phyloP scores from a whole-genome alignment of 495 filamentous ascomycete species.

The Durotheca rogersii region DNA sequence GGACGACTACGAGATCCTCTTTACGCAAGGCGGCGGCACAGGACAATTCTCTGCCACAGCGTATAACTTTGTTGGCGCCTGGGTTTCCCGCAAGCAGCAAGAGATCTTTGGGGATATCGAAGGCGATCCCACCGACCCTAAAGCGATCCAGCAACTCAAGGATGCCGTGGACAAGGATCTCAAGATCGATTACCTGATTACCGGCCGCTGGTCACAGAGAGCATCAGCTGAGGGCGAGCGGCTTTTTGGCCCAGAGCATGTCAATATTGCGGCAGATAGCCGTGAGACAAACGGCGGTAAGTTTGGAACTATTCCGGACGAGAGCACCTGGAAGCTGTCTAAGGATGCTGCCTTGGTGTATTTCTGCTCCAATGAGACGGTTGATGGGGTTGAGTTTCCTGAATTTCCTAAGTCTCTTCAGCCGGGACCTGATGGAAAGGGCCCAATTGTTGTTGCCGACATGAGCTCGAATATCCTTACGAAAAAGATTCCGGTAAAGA shows the following conservation, averaged over 20 bases:
- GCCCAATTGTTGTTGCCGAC: conserved; percentile 64
- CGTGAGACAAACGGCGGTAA: conserved; percentile 65
- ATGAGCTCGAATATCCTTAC: conserved; percentile 71
- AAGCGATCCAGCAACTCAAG: conserved; percentile 51
- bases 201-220: conserved; percentile 70
- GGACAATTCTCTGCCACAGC: conserved; percentile 70
- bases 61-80: not conserved
- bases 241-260: conserved; percentile 63
- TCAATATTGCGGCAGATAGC: conserved; percentile 72
- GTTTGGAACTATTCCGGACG: conserved; percentile 70
- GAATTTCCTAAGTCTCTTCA: conserved; percentile 46
- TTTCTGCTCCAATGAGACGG: conserved; percentile 81
- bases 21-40: conserved; percentile 73
- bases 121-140: conserved; percentile 1
- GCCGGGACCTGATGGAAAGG: conserved; percentile 20
- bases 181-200: conserved; percentile 75
- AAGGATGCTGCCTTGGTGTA: conserved; percentile 67
- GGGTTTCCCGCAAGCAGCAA: conserved; percentile 39
- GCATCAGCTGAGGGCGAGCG: conserved; percentile 71
- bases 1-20: conserved; percentile 65
- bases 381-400: conserved; percentile 57
- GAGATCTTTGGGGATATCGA: conserved; percentile 7
- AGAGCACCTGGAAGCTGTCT: conserved; percentile 67
- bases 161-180: conserved; percentile 62
- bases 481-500: conserved; percentile 55